A percentile compares a stretch with the other conserved stretches of the same genome.
Conservation (phyloP, 139 green algal species). For the Closterium sp. region DNA sequence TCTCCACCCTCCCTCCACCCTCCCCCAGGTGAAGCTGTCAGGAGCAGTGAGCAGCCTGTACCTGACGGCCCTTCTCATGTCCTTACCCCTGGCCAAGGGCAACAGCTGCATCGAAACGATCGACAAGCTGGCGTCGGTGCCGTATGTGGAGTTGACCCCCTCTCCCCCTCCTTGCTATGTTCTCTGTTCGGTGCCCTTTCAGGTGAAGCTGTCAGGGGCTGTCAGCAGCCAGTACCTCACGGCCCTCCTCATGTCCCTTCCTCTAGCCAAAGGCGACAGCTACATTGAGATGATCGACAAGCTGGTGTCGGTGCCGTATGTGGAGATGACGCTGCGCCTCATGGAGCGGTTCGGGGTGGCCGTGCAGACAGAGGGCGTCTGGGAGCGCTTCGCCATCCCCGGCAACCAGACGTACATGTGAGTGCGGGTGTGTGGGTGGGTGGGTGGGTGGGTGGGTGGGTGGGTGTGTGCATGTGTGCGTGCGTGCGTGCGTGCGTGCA, state of each 20-base stretch:
- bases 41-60: constrained; percentile 76
- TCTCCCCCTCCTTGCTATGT: constrained; percentile 61
- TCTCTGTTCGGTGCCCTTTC: constrained; percentile 11
- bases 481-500: background rate
- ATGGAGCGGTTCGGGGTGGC: constrained; percentile 77
- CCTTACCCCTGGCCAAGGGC: constrained; percentile 77
- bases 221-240: constrained; percentile 90
- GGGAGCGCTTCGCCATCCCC: constrained; percentile 43
- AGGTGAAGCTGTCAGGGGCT: constrained; percentile 47
- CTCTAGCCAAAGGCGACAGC: constrained; percentile 76
- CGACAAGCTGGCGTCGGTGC: constrained; percentile 89
- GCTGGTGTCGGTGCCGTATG: constrained; percentile 92
- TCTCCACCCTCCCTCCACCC: background rate
- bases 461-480: background rate
- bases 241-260: constrained; percentile 93
- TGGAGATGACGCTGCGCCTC: constrained; percentile 97
- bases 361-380: constrained; percentile 37
- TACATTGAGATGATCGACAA: constrained; percentile 82
- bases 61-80: constrained; percentile 96
- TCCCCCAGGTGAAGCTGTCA: constrained; percentile 41
- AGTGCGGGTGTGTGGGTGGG: background rate
- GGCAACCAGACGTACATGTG: constrained; percentile 74
- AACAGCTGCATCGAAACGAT: constrained; percentile 76
- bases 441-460: background rate
- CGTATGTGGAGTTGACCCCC: constrained; percentile 98